Base-by-base conservation (phyloP, 2,329 filamentous ascomycete species). In the Penicillium sp. region DNA sequence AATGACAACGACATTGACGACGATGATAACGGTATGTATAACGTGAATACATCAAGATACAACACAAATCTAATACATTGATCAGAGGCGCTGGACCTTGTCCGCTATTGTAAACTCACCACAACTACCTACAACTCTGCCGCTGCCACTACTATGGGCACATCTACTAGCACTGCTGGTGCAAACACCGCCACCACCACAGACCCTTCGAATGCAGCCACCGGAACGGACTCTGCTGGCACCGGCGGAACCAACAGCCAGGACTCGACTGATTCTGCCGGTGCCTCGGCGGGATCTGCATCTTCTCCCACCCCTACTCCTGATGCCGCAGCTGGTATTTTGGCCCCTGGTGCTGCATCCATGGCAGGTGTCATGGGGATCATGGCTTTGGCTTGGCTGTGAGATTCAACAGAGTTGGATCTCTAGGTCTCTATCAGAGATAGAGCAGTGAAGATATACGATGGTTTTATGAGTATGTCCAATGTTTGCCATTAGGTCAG, bases 61-160 rank as follows among this genome's bases (percentile, higher is more conserved):
- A 24, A 15, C 19, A 12, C 4, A 8, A 28, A 22, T 15, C 49
- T 60, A 31, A 63, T 38, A 7, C 13, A 3, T 8, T 22, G 6
- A 24, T 29, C 37, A 65, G 64, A 65, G 26, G 64, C 62, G 26
- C 61, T 65, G 37, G 58, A 64, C 12, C 61, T 67, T 28, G 58
- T 66, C n/a, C 52, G 43, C 39, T 60, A 57, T 22, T 67, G 64
- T 54, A 48, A 47, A 9, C 52, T 66, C 26, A 57, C 48, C 17
- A 64, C 62, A 9, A 67, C 61, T 9, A 59, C 56, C 19, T 66
- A 61, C 45, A 57, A 57, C 31, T 35, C 63, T 15, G 53, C 57
- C 13, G 56, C 57, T 31, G 54, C 61, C 32, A 61, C 61, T 9
- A 55, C 48, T 37, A 33, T 52, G 21, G 56, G 46, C 35, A 44